Evolutionary conservation across 164 flowering plant genomes (phyloP), one percentile per base, ranked within the genome.

Genomic region (Macadamia integrifolia): DNA sequence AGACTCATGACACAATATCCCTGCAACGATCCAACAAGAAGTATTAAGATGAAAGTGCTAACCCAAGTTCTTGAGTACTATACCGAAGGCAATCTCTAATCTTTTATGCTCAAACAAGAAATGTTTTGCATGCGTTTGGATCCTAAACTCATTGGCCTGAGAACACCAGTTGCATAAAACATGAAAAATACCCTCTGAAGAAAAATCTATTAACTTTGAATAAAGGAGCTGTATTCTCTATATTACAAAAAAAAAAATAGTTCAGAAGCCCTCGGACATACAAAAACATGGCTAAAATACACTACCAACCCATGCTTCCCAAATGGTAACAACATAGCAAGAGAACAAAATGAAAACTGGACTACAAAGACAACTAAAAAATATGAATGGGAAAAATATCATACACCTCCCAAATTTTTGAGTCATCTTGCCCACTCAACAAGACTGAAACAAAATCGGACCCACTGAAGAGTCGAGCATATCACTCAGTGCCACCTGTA

Each of bases 401-500:
- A 76, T 82, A 83, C 88, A 86, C 69, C 73, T 66, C 35, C 58
- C 5, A 72, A 74, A 69, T 44, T 69, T 1, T 28, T 61, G 50
- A 71, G 58, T 48, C 57, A 58, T 32, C 68, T 71, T 2, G 53
- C 72, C 65, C 30, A 49, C 63, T 88, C 88, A 91, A 82, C 96
- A 90, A 2, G 92, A 87, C 32, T 84, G 87, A 48, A 95, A 88
- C 76, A 95, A 77, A 67, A 95, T 70, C 6, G 99, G 98, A 30
- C 94, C 98, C 44, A 92, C 88, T 0, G 86, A 82, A 3, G 86
- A 66, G 64, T 80, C 72, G 7, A 95, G 90, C 91, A 92, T 89
- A 57, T 95, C 88, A 66, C 97, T 86, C 59, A 95, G 79, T 46
- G 98, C 99, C 46, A 82, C 62, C 76, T 89, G 99, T 68, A 95